Base-by-base conservation (phyloP, 805 yeast species). In the Peterozyma xylosa region DNA sequence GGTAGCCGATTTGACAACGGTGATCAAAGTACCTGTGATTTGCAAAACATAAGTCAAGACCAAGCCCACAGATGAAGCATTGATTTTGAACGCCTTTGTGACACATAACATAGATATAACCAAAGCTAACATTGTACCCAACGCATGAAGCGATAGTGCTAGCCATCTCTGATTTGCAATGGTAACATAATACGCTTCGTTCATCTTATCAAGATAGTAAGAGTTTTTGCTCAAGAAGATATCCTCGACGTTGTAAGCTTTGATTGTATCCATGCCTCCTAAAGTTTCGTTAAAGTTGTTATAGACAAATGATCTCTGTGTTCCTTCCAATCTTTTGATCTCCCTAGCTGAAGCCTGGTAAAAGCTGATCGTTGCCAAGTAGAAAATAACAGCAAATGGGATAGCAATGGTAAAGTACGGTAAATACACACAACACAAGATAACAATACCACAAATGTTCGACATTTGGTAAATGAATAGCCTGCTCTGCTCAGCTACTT, bases 321-420 rank as follows among this genome's bases (percentile, higher is more conserved):
- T 54, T 1, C 78, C 78, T 50, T 74, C 79, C 43, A 73, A 53
- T 50, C 80, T 64, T 53, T 73, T 73, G 34, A 73, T 62, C 52
- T 74, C 80, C 56, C 78, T 62, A 17, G 71, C 68, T 4, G 76
- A 61, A 3, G 76, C 68, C 52, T 73, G 78, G 48, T 70, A 73
- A 7, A 21, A 21, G 7, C 27, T 21, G 27, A 21, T 21, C 27
- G 27, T 21, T 21, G 27, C 27, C 27, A 21, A 82, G 55, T 64
- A 80, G 43, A 64, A 63, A 2, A 78, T 63, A 37, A 73, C 59
- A 11, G 60, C 51, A 27, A 71, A 51, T 4, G 86, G 82, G 32
- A 83, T 54, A 3, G 79, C 79, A 48, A 82, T 68, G 1, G 87
- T 86, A 57, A 81, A 74, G 77, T 81, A 86, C 2, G 91, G 91